Base-by-base conservation (phyloP, 768 basidiomycete genomes). In the Leccinum uliginosum region DNA sequence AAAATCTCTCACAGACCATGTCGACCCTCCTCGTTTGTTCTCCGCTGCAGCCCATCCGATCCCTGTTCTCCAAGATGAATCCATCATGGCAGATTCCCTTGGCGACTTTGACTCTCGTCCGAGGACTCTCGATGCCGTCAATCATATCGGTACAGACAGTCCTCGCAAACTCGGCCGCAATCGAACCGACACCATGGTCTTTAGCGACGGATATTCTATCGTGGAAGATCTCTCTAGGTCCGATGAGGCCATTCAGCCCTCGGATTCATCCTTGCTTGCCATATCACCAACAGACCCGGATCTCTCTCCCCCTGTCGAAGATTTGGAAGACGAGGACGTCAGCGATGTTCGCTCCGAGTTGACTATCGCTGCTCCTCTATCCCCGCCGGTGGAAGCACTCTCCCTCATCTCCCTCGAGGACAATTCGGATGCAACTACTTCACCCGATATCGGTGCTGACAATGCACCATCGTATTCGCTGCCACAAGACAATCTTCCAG, bases 141-240 rank as follows among this genome's bases (percentile, higher is more conserved):
- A 27, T 17, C 60, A 61, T 17, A 40, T 62, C 8, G 68, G 58
- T 53, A 65, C 59, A 3, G 73, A 76, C 55, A 78, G 78, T 62
- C 75, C 80, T 38, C 73, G 80, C 9, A 78, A 70, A 40, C 62
- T 76, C 21, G 82, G 85, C 2, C 74, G 87, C 30, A 79, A 68
- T 58, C 74, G 87, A 59, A 89, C 87, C 9, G 87, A 88, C 60
- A 90, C 87, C 3, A 89, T 90, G 88, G 80, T 89, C 21, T 80
- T 83, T 60, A 82, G 80, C 63, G 79, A 81, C 57, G 74, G 65
- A 0, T 72, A 61, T 38, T 72, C 51, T 51, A 58, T 76, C 49
- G 67, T 67, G 10, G 79, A 79, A 49, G 79, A 80, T 54, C 55
- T 77, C 11, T 67, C 73, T 24, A 69, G 58, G 50, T 30, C 32